Conservation (phyloP, 2,329 filamentous ascomycete genomes). For the Penicillium frequentans region DNA sequence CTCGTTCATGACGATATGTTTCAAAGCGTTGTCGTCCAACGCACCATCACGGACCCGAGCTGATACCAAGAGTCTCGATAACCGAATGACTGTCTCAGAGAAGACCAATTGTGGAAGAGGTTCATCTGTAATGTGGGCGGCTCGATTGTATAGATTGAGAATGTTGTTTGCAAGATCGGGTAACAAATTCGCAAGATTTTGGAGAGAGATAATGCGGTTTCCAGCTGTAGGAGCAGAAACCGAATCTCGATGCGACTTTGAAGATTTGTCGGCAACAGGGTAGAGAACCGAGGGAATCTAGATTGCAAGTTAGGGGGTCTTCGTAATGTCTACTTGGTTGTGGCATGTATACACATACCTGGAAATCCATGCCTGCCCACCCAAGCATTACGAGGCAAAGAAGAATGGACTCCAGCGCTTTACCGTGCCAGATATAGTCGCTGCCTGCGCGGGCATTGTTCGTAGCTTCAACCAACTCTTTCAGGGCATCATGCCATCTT, state of each 20-base stretch:
- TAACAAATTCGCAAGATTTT: conserved; percentile 54
- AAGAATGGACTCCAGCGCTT: conserved; percentile 84
- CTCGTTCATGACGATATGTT: conserved; percentile 60
- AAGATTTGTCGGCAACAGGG: conserved; percentile 51
- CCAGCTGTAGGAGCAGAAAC: conserved; percentile 45
- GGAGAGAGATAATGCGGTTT: conserved; percentile 46
- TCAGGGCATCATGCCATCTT: conserved; percentile 83
- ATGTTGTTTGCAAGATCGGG: conserved; percentile 60
- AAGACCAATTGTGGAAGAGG: conserved; percentile 54
- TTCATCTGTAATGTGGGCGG: conserved; percentile 53
- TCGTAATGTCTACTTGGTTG: background rate
- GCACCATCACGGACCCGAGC: conserved; percentile 52
- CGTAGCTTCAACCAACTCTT: conserved; percentile 78
- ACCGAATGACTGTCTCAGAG: conserved; percentile 58
- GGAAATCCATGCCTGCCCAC: conserved; percentile 80
- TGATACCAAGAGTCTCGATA: conserved; percentile 54
- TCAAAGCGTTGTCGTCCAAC: conserved; percentile 52
- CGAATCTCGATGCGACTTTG: conserved; percentile 43
- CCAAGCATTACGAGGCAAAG: conserved; percentile 79
- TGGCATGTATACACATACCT: conserved; percentile 27
- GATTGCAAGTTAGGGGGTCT: background rate
- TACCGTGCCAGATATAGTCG: conserved; percentile 97
- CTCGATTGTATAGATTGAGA: conserved; percentile 56
- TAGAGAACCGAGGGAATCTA: conserved; percentile 57
- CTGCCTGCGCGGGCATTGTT: conserved; percentile 73